A percentile compares a stretch with the other conserved stretches of the same genome.
These are phyloP conservation scores for Epicoccum nigrum DNA, from an alignment of 2,329 filamentous ascomycete genomes.

Conservation along the genomic window DNA sequence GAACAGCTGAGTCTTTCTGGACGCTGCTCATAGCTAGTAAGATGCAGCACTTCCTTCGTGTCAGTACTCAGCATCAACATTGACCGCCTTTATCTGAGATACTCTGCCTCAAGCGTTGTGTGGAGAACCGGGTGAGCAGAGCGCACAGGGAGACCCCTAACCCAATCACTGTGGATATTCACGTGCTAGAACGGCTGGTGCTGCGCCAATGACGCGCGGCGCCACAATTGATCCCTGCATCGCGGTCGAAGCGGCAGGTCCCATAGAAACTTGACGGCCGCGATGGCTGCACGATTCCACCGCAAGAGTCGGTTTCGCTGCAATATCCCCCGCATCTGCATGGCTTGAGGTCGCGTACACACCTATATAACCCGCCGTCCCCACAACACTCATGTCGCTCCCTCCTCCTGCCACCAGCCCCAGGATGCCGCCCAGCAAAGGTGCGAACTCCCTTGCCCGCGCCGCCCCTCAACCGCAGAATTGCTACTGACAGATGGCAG, in stretches of 20 bases:
- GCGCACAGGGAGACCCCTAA: too few species aligned
- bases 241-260: conserved; percentile 14
- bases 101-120: too few species aligned
- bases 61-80: too few species aligned
- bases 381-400: conserved; percentile 43
- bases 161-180: conserved; percentile 1
- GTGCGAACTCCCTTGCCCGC: conserved; percentile 21
- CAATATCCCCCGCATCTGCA: conserved; percentile 20
- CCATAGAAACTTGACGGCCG: conserved; percentile 17
- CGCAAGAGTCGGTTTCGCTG: conserved; percentile 16
- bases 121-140: too few species aligned
- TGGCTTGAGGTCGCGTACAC: conserved; percentile 20
- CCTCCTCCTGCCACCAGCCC: conserved; percentile 45
- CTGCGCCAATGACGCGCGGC: conserved; percentile 13
- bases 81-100: too few species aligned
- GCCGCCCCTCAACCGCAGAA: conserved; percentile 1
- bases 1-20: too few species aligned
- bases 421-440: conserved; percentile 48
- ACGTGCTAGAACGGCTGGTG: conserved; percentile 12
- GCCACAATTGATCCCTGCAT: conserved; percentile 10
- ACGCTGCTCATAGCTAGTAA: too few species aligned
- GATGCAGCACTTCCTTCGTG: too few species aligned
- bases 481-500: conserved; percentile 36
- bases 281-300: conserved; percentile 15
- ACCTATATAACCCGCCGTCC: conserved; percentile 32